Evolutionary conservation across 2,329 filamentous ascomycete species (phyloP).

Genomic region (Fusarium praegraminearum): DNA sequence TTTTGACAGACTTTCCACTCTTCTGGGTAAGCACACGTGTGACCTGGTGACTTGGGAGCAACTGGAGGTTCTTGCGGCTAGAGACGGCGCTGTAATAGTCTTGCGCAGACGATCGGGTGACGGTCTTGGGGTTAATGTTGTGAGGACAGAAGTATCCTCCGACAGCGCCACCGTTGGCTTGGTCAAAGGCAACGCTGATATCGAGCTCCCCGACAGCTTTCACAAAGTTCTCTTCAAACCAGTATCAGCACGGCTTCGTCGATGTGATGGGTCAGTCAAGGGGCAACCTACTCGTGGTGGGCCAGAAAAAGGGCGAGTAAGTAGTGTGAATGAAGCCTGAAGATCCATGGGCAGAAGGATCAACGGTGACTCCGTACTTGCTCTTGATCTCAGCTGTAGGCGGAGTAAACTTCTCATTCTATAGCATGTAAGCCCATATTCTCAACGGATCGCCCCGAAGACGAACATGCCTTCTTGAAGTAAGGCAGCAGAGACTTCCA

Average conservation of each 20-base stretch:
- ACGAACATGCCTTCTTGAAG: slow-evolving; percentile 55
- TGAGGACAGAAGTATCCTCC: slow-evolving; percentile 42
- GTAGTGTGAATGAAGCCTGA: slow-evolving; percentile 35
- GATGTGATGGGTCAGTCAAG: fast-evolving
- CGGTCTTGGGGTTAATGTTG: slow-evolving; percentile 29
- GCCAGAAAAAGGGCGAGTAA: slow-evolving; percentile 44
- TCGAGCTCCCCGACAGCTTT: slow-evolving; percentile 27
- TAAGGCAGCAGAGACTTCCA: slow-evolving; percentile 56
- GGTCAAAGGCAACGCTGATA: slow-evolving; percentile 27
- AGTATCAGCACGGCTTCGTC: neutral
- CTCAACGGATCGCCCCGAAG: fast-evolving
- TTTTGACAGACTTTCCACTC: slow-evolving; percentile 2
- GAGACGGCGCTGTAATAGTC: slow-evolving; percentile 32
- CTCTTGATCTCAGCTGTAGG: slow-evolving; percentile 19
- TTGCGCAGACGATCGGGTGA: slow-evolving; percentile 33
- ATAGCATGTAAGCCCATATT: neutral
- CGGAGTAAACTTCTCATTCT: slow-evolving; percentile 39
- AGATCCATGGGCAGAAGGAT: slow-evolving; percentile 30
- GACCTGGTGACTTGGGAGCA: slow-evolving; percentile 31
- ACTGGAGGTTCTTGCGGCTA: slow-evolving; percentile 32
- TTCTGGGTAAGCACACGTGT: slow-evolving; percentile 38
- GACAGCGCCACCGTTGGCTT: slow-evolving; percentile 36
- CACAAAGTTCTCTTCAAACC: slow-evolving; percentile 25
- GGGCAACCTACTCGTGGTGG: slow-evolving; percentile 38
- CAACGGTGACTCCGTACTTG: slow-evolving; percentile 34